Base-by-base conservation (phyloP, 176 grass and related monocot genomes). In the Musa schizocarpa region DNA sequence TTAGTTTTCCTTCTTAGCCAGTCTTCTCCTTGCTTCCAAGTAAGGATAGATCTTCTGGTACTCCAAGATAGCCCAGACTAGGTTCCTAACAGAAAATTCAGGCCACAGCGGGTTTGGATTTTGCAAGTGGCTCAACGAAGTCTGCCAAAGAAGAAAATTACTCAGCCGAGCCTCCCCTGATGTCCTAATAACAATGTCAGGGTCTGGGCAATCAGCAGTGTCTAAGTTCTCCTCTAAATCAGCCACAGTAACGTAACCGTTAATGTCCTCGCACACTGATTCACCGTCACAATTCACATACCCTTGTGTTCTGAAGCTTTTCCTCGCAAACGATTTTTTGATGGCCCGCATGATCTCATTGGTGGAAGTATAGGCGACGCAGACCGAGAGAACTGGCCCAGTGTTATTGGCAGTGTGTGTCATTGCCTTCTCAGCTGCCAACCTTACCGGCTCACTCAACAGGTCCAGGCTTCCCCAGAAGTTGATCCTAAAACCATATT, bases 61-160 rank as follows among this genome's bases (percentile, higher is more conserved):
- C 66, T 89, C 87, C 43, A 96, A 67, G 63, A 96, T 72, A 27
- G 82, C 71, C 82, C 80, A 89, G 63, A 88, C 65, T 69, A 92
- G 79, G 53, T 89, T 77, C 59, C 72, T 82, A 8, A 87, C 82
- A 23, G 86, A 87, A 69, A 89, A 86, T 8, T 96, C 89, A 0
- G 92, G 92, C 92, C 92, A 96, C 23, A 89, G 75, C 25, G 78
- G 68, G 1, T 69, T 43, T 11, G 92, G 89, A 54, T 88, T 96
- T 77, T 92, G 89, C 78, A 92, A 54, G 73, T 92, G 92, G 12
- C 80, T 87, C 34, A 85, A 87, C 2, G 83, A 83, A 0, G 85
- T 83, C 81, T 96, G 92, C 89, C 89, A 92, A 0, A 96, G 77
- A 52, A 96, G 86, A 53, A 96, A 96, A 67, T 96, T 96, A 75